phyloP scores from a whole-genome alignment of 306 rosid species.

The Corylus heterophylla region DNA sequence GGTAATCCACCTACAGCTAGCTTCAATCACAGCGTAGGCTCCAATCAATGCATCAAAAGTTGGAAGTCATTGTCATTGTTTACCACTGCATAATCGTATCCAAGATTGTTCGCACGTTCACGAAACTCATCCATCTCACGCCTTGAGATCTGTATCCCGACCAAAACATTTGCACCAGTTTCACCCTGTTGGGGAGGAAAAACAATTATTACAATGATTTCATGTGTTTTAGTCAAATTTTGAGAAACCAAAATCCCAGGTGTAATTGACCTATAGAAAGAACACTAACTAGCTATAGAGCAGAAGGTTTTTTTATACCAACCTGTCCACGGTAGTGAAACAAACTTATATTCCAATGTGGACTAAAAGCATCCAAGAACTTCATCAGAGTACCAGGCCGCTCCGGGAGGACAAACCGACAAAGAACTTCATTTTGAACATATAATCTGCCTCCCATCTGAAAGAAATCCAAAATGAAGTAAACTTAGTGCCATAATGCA shows the following conservation, averaged over 20 bases:
- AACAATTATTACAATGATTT: slow-evolving; percentile 10
- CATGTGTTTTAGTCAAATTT: slow-evolving; percentile 14
- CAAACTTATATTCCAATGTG: slow-evolving; percentile 90
- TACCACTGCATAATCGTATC: slow-evolving; percentile 70
- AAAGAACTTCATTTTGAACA: slow-evolving; percentile 73
- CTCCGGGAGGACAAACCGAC: slow-evolving; percentile 88
- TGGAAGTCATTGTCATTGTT: slow-evolving; percentile 52
- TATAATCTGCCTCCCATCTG: slow-evolving; percentile 84
- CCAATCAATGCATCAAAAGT: slow-evolving; percentile 69
- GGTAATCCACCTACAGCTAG: background rate
- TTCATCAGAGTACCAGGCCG: slow-evolving; percentile 90
- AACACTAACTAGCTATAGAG: slow-evolving; percentile 8
- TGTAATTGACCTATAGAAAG: slow-evolving; percentile 1
- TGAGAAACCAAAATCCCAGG: background rate
- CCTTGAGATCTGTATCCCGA: slow-evolving; percentile 71
- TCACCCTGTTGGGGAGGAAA: slow-evolving; percentile 61
- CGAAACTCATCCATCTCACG: slow-evolving; percentile 67
- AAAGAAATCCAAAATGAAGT: slow-evolving; percentile 31
- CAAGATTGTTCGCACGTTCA: slow-evolving; percentile 48
- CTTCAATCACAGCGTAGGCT: background rate
- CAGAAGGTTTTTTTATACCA: slow-evolving; percentile 6
- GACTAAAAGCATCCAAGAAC: slow-evolving; percentile 85
- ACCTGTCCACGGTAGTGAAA: slow-evolving; percentile 90
- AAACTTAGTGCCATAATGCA: slow-evolving; percentile 15
- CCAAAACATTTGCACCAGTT: slow-evolving; percentile 80